These are phyloP conservation scores for Syzygium malaccense DNA, from an alignment of 441 rosid genomes.

Conservation along the genomic window DNA sequence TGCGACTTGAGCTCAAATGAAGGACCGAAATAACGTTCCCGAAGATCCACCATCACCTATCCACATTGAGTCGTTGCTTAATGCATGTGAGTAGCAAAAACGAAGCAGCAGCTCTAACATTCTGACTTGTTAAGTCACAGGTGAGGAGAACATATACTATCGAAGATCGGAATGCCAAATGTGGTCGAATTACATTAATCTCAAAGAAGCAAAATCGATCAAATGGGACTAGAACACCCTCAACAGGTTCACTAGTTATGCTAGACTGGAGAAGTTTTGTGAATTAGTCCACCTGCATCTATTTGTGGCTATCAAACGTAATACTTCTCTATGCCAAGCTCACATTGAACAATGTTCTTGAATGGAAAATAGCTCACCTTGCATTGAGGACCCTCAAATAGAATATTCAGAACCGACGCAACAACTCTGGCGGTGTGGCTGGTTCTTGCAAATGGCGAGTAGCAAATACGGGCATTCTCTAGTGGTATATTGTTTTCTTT, in stretches of 20 bases:
- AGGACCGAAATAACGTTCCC: slow-evolving; percentile 93
- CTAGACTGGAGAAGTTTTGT: background rate
- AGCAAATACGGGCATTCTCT: slow-evolving; percentile 69
- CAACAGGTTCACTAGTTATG: background rate
- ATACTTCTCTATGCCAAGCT: background rate
- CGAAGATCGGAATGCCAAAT: background rate
- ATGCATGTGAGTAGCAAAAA: background rate
- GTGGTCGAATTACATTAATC: background rate
- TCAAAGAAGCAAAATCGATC: background rate
- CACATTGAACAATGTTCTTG: background rate
- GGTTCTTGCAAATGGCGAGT: slow-evolving; percentile 89
- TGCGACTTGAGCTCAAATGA: slow-evolving; percentile 70
- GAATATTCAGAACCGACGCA: slow-evolving; percentile 58
- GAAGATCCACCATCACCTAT: slow-evolving; percentile 74
- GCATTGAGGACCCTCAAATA: slow-evolving; percentile 73
- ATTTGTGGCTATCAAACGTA: background rate
- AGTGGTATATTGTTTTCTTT: slow-evolving; percentile 41
- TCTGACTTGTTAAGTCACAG: background rate
- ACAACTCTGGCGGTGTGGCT: slow-evolving; percentile 71
- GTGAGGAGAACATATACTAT: background rate
- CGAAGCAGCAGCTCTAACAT: background rate
- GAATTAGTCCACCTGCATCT: background rate
- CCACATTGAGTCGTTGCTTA: background rate
- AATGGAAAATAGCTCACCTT: slow-evolving; percentile 33
- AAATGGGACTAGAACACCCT: background rate